Percentiles rank a stretch among this genome's conserved stretches.
Conservation (phyloP, 257 asterid genomes). For the Dorcoceras hygrometricum region DNA sequence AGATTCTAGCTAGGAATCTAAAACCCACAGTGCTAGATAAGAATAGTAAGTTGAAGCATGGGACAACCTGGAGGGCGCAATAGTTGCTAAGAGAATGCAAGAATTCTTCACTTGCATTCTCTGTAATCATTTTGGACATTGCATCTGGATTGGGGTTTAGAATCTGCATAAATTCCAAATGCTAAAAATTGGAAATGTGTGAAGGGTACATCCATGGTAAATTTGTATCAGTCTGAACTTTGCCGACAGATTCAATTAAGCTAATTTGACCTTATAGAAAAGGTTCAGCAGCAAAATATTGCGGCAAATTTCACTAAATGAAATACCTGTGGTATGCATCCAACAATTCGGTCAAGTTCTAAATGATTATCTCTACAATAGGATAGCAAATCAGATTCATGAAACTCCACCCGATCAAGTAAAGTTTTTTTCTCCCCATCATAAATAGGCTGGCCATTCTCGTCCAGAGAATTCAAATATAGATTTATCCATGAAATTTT, state of each 20-base stretch:
- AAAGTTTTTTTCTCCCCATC: conserved; percentile 79
- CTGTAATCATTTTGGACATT: conserved; percentile 94
- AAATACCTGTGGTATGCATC: conserved; percentile 98
- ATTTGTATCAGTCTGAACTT: not conserved
- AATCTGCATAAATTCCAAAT: conserved; percentile 50
- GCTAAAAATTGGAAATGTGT: not conserved
- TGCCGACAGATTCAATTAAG: not conserved
- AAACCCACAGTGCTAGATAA: conserved; percentile 16
- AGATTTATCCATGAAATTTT: conserved; percentile 97
- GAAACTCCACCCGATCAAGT: conserved; percentile 90
- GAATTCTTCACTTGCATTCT: conserved; percentile 97
- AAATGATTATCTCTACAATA: conserved; percentile 83
- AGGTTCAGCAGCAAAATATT: conserved; percentile 22
- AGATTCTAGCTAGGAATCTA: conserved; percentile 14
- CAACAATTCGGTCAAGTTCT: conserved; percentile 95
- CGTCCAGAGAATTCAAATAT: conserved; percentile 90
- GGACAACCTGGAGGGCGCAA: conserved; percentile 90
- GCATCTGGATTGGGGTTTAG: conserved; percentile 99
- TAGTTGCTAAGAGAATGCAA: conserved; percentile 82
- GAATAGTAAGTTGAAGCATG: conserved; percentile 21
- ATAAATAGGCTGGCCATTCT: conserved; percentile 76
- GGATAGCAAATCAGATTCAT: conserved; percentile 90
- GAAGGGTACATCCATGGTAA: not conserved
- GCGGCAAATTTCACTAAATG: conserved; percentile 14
- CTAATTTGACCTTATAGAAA: conserved; percentile 10